A percentile compares a stretch with the other conserved stretches of the same genome.
These are phyloP conservation scores for Populus hybrid DNA, from an alignment of 441 rosid species.

Conservation along the genomic window DNA sequence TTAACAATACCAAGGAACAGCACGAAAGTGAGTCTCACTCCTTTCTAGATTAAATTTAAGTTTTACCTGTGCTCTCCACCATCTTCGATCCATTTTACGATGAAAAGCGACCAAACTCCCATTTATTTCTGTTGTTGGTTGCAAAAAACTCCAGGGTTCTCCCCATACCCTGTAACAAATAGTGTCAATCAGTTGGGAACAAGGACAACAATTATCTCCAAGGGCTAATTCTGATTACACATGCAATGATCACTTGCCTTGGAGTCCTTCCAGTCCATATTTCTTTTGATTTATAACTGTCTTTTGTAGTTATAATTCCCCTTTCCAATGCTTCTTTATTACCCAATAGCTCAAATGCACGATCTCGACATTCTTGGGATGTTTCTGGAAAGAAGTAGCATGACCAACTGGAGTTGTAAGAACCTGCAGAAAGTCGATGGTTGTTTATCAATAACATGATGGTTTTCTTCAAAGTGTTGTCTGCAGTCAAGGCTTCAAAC, in stretches of 20 bases:
- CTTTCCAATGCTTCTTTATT: constrained; percentile 65
- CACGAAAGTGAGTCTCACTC: background rate
- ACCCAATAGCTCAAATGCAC: constrained; percentile 50
- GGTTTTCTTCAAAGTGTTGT: background rate
- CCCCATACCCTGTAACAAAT: constrained; percentile 62
- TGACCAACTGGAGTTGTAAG: constrained; percentile 73
- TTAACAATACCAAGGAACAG: background rate
- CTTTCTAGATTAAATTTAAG: background rate
- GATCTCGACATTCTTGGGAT: constrained; percentile 64
- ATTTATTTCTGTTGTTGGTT: constrained; percentile 88
- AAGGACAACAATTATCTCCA: background rate
- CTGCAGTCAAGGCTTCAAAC: background rate
- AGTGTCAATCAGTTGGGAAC: background rate
- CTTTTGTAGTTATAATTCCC: constrained; percentile 58
- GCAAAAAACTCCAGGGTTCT: constrained; percentile 82
- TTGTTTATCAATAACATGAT: background rate
- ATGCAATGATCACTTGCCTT: constrained; percentile 32
- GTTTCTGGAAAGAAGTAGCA: constrained; percentile 93
- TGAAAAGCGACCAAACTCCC: constrained; percentile 70
- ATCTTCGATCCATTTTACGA: constrained; percentile 83
- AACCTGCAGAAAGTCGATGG: constrained; percentile 30
- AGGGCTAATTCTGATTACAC: background rate
- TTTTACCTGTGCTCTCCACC: constrained; percentile 97
- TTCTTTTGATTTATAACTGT: constrained; percentile 65
- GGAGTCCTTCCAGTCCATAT: constrained; percentile 79